Base-by-base conservation (phyloP, 2,329 filamentous ascomycete genomes). In the Aaosphaeria arxii region DNA sequence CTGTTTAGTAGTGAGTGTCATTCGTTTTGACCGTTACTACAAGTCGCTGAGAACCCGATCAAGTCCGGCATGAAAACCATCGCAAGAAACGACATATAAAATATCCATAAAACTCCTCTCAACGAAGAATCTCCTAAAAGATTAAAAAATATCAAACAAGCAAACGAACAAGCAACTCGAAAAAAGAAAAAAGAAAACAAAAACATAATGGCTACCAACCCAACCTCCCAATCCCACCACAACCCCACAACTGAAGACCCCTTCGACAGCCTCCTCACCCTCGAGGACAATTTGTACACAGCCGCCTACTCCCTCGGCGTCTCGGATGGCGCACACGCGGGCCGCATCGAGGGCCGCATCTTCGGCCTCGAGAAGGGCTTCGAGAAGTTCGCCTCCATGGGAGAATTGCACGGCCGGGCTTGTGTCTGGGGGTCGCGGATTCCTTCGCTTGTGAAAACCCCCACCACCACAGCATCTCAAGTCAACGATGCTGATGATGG, bases 301-400 rank as follows among this genome's bases (percentile, higher is more conserved):
- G 84, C 92, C 70, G 94, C 94, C 50, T 92, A 91, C 74, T 70
- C 77, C 5, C 80, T 89, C 46, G 94, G 94, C 40, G 70, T 83
- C 42, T 74, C 78, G 38, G 92, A 96, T 71, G 94, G 94, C 50
- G 76, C 83, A 38, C 79, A 80, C 50, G 86, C 89, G 31, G 94
- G 94, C 36, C 85, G 86, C 49, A 84, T 89, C 55, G 94, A 99
- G 77, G 94, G 94, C 51, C 88, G 91, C 44, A 83, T 90, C 17
- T 90, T 97, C 65, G 94, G 92, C 1, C 82, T 97, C 39, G 88
- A 95, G 67, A 94, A 91, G 55, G 92, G 91, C 0, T 97, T 94
- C 60, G 89, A 96, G 61, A 97, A 96, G 72, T 96, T 95, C 63
- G 66, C 88, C 39, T 86, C 90, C 53, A 82, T 90, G 68, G 92